Conservation (phyloP, 139 green algal genomes). For the Picochlorum sp. region DNA sequence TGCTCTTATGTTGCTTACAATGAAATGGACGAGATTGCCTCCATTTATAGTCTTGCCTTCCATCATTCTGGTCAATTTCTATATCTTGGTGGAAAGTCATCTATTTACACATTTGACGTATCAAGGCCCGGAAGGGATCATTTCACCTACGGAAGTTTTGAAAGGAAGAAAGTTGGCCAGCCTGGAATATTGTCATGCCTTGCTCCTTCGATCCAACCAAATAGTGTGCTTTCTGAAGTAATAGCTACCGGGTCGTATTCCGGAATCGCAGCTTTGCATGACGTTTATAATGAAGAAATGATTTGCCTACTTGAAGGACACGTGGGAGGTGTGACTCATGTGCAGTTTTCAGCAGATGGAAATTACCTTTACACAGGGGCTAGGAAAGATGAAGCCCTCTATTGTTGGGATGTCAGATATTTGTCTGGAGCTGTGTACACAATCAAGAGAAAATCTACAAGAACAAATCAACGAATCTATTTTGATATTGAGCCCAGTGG, state of each 20-base stretch:
- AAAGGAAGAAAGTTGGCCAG: slow-evolving; percentile 24
- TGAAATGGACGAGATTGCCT: slow-evolving; percentile 69
- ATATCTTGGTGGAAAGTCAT: slow-evolving; percentile 48
- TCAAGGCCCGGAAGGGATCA: slow-evolving; percentile 56
- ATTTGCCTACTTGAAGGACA: slow-evolving; percentile 64
- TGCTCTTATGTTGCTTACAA: slow-evolving; percentile 73
- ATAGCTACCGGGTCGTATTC: slow-evolving; percentile 72
- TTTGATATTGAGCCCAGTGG: slow-evolving; percentile 87
- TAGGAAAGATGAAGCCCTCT: slow-evolving; percentile 52
- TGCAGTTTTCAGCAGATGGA: slow-evolving; percentile 57
- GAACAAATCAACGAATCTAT: slow-evolving; percentile 84
- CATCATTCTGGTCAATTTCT: slow-evolving; percentile 34
- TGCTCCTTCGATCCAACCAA: slow-evolving; percentile 60
- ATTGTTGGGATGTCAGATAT: slow-evolving; percentile 82
- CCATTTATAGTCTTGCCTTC: slow-evolving; percentile 67
- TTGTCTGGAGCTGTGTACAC: slow-evolving; percentile 51
- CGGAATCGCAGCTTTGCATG: slow-evolving; percentile 47
- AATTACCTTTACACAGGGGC: slow-evolving; percentile 84
- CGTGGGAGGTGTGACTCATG: slow-evolving; percentile 59
- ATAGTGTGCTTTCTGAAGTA: slow-evolving; percentile 31
- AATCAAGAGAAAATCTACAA: slow-evolving; percentile 33
- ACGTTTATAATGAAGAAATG: slow-evolving; percentile 32
- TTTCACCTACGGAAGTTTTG: slow-evolving; percentile 28
- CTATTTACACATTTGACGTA: slow-evolving; percentile 52
- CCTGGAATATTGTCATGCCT: slow-evolving; percentile 76